Base-by-base conservation (phyloP, 2,329 filamentous ascomycete species). In the Fusarium avenaceum region DNA sequence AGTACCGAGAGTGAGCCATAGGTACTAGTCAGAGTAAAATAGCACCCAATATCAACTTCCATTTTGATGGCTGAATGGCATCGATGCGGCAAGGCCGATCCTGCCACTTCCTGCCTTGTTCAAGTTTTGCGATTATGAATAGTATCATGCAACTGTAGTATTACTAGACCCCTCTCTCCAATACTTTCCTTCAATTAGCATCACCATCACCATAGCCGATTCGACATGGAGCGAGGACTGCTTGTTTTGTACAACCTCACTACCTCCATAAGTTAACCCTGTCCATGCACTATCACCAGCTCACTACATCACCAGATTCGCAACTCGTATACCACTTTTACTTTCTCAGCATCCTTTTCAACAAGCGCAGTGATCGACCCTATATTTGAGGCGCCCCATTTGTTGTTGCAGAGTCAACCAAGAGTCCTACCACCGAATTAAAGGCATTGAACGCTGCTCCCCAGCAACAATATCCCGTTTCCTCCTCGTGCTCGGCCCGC, bases 281-380 rank as follows among this genome's bases (percentile, higher is more conserved):
- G 62, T 19, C 26, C 44, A 19, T 44, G 24, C 42, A 59, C 57
- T 39, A 53, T 60, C 32, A 43, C 44, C 43, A 48, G 63, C 44
- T 54, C 51, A 54, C 49, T 57, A 46, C 50, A 62, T 64, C 47
- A 53, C 35, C 38, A 49, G 57, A 53, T 54, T 47, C 40, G 49
- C 43, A 40, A 67, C 35, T 22, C 14, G 20, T 58, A 50, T 65
- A 49, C 46, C 33, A 39, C 62, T 54, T 50, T 43, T 50, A 35
- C 51, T 45, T 50, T 45, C 19, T 44, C 54, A 53, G 47, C 32
- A 42, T 45, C 38, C 32, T 15, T 35, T 63, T 52, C 22, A 22
- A 50, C 42, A 35, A 19, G n/a, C 49, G 38, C 19, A 14, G 33
- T 38, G 30, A 42, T 49, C 38, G 24, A 19, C 32, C 28, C 39